Percentiles rank a stretch among this genome's conserved stretches.
phyloP scores from a whole-genome alignment of 1,284 basidiomycete species.

The Tetrapyrgos nigripes region DNA sequence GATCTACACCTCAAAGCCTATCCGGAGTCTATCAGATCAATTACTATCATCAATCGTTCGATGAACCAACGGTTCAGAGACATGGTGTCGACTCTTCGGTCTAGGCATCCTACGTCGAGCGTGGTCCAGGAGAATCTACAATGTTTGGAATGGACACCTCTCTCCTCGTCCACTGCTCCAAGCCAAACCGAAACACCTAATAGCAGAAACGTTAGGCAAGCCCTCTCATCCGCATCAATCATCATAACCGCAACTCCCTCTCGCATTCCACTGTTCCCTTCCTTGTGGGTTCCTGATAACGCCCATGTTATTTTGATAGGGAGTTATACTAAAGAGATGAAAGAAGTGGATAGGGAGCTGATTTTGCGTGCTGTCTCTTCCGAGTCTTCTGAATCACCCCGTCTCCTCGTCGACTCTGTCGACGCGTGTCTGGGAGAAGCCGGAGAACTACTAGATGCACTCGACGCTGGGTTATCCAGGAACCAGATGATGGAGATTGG shows the following conservation, averaged over 20 bases:
- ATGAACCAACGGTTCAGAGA: conserved; percentile 54
- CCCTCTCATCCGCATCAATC: conserved; percentile 54
- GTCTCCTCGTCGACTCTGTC: conserved; percentile 75
- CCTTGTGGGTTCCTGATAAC: conserved; percentile 62
- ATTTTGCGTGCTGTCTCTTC: conserved; percentile 46
- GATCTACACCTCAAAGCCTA: conserved; percentile 66
- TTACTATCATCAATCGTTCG: conserved; percentile 71
- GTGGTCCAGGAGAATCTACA: background rate
- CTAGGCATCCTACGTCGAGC: conserved; percentile 39
- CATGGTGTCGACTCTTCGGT: conserved; percentile 49
- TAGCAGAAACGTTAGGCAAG: conserved; percentile 24
- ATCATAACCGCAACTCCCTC: conserved; percentile 84
- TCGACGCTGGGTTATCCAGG: conserved; percentile 49
- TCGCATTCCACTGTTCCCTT: conserved; percentile 71
- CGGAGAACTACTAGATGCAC: conserved; percentile 77
- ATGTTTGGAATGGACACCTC: conserved; percentile 14
- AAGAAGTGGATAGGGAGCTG: conserved; percentile 70
- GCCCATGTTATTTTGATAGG: conserved; percentile 82
- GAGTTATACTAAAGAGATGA: conserved; percentile 85
- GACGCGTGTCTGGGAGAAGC: conserved; percentile 76
- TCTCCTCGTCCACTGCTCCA: background rate
- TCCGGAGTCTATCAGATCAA: conserved; percentile 52
- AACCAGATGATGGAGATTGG: conserved; percentile 65
- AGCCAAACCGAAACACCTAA: conserved; percentile 1
- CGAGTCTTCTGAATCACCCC: background rate